Percentiles rank a stretch among this genome's conserved stretches.
Evolutionary conservation across 306 rosid genomes (phyloP).

Genomic region (Vigna mungo): DNA sequence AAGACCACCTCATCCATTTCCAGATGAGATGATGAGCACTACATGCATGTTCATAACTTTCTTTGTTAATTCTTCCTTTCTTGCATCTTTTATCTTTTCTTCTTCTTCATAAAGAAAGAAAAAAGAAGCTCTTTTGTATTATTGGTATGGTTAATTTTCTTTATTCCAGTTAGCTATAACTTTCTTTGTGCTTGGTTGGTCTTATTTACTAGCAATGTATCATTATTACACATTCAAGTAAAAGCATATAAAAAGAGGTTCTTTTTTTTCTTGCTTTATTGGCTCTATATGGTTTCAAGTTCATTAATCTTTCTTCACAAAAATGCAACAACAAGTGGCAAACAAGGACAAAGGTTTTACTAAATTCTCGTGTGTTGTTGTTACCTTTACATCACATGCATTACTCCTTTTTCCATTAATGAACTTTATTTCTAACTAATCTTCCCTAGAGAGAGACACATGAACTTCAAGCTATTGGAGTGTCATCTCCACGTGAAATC

Average conservation of each 20-base stretch:
- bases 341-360: slow-evolving; percentile 41
- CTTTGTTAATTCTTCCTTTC: neutral
- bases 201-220: slow-evolving; percentile 42
- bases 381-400: slow-evolving; percentile 51
- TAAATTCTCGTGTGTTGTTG: slow-evolving; percentile 53
- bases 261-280: slow-evolving; percentile 19
- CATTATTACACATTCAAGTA: slow-evolving; percentile 51
- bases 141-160: neutral
- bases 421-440: slow-evolving; percentile 13
- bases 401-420: slow-evolving; percentile 42
- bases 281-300: slow-evolving; percentile 49
- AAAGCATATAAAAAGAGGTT: slow-evolving; percentile 30
- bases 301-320: slow-evolving; percentile 37
- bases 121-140: too few species aligned
- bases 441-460: neutral
- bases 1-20: neutral
- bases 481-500: slow-evolving; percentile 40
- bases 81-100: neutral
- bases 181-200: slow-evolving; percentile 32
- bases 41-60: neutral
- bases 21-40: neutral
- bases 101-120: neutral
- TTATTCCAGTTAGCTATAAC: neutral
- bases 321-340: slow-evolving; percentile 40
- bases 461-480: slow-evolving; percentile 43